Conservation (phyloP, 1,284 basidiomycete genomes). For the Agaricales sp. region DNA sequence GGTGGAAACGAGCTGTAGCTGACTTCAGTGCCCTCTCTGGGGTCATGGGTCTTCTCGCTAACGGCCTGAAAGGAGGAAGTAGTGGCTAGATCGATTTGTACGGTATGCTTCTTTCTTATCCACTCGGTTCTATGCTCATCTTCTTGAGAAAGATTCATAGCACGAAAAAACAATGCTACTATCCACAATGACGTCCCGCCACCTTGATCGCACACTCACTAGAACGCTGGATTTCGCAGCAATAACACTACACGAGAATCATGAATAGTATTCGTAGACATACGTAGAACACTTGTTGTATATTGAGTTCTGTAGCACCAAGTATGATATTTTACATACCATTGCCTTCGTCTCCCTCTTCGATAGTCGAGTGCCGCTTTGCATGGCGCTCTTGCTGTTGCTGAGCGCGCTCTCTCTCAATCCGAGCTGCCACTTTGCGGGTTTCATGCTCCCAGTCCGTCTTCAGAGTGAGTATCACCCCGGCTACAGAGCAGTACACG, state of each 20-base stretch:
- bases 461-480: conserved; percentile 36
- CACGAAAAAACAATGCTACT: neutral
- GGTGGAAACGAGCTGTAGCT: neutral
- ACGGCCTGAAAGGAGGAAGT: neutral
- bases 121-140: neutral
- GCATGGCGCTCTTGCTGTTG: neutral
- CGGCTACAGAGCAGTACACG: conserved; percentile 38
- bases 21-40: neutral
- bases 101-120: neutral
- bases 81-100: too few relatives aligned
- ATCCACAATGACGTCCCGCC: neutral
- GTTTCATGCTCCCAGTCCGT: conserved; percentile 62
- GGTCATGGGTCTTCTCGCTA: neutral
- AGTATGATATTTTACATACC: neutral
- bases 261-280: too few relatives aligned
- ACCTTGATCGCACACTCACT: too few relatives aligned
- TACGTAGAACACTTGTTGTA: too few relatives aligned
- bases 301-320: neutral
- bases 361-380: neutral
- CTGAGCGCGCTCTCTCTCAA: conserved; percentile 23
- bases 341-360: neutral
- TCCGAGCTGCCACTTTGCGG: conserved; percentile 39
- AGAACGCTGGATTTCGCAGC: too few relatives aligned
- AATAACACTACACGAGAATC: too few relatives aligned
- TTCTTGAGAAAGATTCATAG: neutral